A percentile compares a stretch with the other conserved stretches of the same genome.
These are phyloP conservation scores for Rubia balearica DNA, from an alignment of 305 asterid genomes.

Conservation along the genomic window DNA sequence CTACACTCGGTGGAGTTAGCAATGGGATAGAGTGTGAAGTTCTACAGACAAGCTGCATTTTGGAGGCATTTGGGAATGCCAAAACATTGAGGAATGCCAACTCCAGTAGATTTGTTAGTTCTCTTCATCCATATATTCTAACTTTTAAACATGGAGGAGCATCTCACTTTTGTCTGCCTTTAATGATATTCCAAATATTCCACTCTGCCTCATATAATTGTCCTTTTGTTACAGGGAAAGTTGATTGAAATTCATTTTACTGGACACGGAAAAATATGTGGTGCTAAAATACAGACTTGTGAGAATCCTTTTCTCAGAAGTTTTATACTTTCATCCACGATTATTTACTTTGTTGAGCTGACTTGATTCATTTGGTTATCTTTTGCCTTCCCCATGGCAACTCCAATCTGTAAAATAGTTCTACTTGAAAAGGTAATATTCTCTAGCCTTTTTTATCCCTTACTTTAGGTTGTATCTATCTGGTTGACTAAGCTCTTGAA, in stretches of 20 bases:
- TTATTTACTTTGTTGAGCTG: conserved; percentile 19
- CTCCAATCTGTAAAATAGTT: conserved; percentile 28
- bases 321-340: conserved; percentile 19
- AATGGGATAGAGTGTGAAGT: conserved; percentile 61
- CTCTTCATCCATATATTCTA: conserved; percentile 18
- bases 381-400: conserved; percentile 18
- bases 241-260: conserved; percentile 64
- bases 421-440: conserved; percentile 46
- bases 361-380: conserved; percentile 17
- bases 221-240: conserved; percentile 66
- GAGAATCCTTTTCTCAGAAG: conserved; percentile 33
- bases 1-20: conserved; percentile 58
- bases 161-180: not conserved
- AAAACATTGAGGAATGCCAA: conserved; percentile 71
- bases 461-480: conserved; percentile 8
- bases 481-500: conserved; percentile 25
- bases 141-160: conserved; percentile 2
- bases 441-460: conserved; percentile 14
- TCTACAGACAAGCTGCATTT: conserved; percentile 67
- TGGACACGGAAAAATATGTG: conserved; percentile 60
- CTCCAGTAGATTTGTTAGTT: conserved; percentile 96
- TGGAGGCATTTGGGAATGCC: conserved; percentile 97
- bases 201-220: conserved; percentile 9
- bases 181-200: not conserved
- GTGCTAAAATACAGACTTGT: conserved; percentile 88